Conservation (phyloP, 2,329 filamentous ascomycete species). For the Trichoderma sp. region DNA sequence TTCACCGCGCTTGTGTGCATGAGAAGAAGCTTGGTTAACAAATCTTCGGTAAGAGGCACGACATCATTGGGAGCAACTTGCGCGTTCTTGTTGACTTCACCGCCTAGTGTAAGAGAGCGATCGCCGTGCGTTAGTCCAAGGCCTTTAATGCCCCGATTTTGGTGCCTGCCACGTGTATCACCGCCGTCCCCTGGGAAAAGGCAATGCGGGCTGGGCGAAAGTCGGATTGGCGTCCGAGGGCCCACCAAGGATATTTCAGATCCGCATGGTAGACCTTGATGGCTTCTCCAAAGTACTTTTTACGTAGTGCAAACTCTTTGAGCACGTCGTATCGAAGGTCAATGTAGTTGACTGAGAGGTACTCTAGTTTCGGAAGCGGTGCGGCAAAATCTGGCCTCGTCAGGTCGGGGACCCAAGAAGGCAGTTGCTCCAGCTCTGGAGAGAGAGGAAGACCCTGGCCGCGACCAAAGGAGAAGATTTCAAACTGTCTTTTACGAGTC, state of each 20-base stretch:
- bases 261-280: not conserved
- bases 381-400: not conserved
- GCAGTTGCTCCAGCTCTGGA: not conserved
- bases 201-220: not conserved
- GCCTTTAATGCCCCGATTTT: not conserved
- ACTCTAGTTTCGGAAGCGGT: not conserved
- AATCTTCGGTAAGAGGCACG: not conserved
- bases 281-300: not conserved
- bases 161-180: not conserved
- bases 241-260: not conserved
- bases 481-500: not conserved
- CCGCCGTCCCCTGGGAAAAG: not conserved
- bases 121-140: not conserved
- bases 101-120: not conserved
- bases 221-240: not conserved
- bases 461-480: not conserved
- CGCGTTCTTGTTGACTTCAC: not conserved
- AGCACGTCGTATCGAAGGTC: not conserved
- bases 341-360: not conserved
- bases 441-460: not conserved
- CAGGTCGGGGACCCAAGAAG: not conserved
- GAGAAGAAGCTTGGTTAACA: not conserved
- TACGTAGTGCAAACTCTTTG: not conserved
- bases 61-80: fast-evolving
- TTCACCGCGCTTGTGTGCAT: not conserved